Conservation (phyloP, 2,329 filamentous ascomycete genomes). For the Exserohilum rostratum region DNA sequence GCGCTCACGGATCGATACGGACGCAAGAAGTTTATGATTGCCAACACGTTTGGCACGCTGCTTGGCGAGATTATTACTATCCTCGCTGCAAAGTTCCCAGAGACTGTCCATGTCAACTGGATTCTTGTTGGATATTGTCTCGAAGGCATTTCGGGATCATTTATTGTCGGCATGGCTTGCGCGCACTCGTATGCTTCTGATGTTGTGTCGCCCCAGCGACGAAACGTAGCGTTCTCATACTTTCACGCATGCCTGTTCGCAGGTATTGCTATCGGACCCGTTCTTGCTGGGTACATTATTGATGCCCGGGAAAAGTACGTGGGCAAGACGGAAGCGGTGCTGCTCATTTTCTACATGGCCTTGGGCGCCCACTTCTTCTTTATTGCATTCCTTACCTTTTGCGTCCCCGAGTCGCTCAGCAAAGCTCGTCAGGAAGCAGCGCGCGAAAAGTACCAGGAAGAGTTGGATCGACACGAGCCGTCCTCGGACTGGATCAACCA, state of each 20-base stretch:
- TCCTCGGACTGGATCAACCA: slow-evolving; percentile 53
- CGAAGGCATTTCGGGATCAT: slow-evolving; percentile 87
- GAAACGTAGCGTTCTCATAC: slow-evolving; percentile 85
- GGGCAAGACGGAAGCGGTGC: slow-evolving; percentile 69
- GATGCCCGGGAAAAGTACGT: slow-evolving; percentile 52
- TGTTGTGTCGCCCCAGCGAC: slow-evolving; percentile 78
- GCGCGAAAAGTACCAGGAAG: slow-evolving; percentile 67
- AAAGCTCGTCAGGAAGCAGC: slow-evolving; percentile 72
- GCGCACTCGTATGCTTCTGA: slow-evolving; percentile 88
- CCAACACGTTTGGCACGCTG: slow-evolving; percentile 77
- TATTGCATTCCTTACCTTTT: slow-evolving; percentile 70
- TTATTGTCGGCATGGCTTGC: slow-evolving; percentile 80
- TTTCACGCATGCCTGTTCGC: slow-evolving; percentile 88
- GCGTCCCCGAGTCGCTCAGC: slow-evolving; percentile 85
- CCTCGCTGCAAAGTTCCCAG: slow-evolving; percentile 75
- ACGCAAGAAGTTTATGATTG: slow-evolving; percentile 73
- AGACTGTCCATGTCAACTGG: slow-evolving; percentile 75
- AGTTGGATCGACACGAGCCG: slow-evolving; percentile 43
- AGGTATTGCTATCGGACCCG: slow-evolving; percentile 86
- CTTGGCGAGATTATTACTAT: slow-evolving; percentile 78
- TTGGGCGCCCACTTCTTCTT: slow-evolving; percentile 75
- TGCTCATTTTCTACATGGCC: slow-evolving; percentile 85
- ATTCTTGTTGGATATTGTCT: slow-evolving; percentile 76
- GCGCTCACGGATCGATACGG: slow-evolving; percentile 87
- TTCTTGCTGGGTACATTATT: slow-evolving; percentile 80